A percentile compares a stretch with the other conserved stretches of the same genome.
Conservation (phyloP, 2,329 filamentous ascomycete species). For the Hymenoscyphus albidus region DNA sequence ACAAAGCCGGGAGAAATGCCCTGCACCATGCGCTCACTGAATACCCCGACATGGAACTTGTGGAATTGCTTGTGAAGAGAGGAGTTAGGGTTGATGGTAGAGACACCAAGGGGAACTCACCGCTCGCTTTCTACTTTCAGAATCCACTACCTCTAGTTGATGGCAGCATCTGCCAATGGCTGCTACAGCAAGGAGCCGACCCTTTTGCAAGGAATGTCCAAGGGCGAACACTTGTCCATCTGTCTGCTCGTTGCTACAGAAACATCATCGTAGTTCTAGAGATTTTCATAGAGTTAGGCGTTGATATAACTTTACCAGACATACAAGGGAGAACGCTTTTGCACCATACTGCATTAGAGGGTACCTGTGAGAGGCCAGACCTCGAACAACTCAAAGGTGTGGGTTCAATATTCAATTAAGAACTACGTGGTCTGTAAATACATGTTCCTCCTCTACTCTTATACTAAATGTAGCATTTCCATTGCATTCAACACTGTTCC, state of each 20-base stretch:
- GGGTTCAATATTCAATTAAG: no score
- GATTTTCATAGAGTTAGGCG: slow-evolving; percentile 8
- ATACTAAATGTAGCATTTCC: no score
- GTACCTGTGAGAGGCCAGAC: no score
- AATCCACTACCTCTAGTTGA: slow-evolving; percentile 1
- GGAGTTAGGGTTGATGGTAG: slow-evolving; percentile 4
- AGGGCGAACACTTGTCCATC: slow-evolving; percentile 3
- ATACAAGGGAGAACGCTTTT: slow-evolving; percentile 6
- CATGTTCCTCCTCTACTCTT: no score
- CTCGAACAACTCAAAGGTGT: no score
- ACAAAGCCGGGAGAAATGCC: slow-evolving; percentile 4
- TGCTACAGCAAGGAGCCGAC: slow-evolving; percentile 1
- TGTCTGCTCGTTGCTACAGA: neutral
- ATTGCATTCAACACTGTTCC: no score
- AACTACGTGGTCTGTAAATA: no score
- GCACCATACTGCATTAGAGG: slow-evolving; percentile 5
- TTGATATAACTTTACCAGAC: slow-evolving; percentile 5
- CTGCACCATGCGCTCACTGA: slow-evolving; percentile 1
- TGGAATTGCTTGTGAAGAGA: slow-evolving; percentile 2
- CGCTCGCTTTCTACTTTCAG: slow-evolving; percentile 6
- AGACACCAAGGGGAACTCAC: slow-evolving; percentile 7
- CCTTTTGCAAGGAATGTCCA: neutral
- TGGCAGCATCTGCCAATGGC: slow-evolving; percentile 1
- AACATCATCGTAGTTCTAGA: neutral
- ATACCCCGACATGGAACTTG: neutral